Conservation (phyloP, 495 filamentous ascomycete species). For the Geoglossum glabrum region DNA sequence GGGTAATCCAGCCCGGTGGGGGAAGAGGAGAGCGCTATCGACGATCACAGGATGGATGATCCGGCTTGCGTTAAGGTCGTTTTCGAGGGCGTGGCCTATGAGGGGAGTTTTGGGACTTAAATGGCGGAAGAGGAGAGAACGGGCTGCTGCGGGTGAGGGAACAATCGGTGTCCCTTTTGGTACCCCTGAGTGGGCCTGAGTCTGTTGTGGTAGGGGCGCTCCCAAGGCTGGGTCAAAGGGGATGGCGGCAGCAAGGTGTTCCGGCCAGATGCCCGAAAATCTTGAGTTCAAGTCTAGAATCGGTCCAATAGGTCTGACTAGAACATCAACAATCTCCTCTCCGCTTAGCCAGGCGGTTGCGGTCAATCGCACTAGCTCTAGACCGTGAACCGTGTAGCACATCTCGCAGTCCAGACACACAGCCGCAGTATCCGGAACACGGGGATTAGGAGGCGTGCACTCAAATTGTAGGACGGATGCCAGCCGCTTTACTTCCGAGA, state of each 20-base stretch:
- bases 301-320: conserved; percentile 68
- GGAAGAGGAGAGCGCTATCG: conserved; percentile 73
- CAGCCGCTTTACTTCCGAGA: conserved; percentile 51
- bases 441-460: conserved; percentile 37
- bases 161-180: conserved; percentile 38
- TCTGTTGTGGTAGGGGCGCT: not conserved
- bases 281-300: conserved; percentile 78
- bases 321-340: conserved; percentile 53
- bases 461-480: conserved; percentile 61
- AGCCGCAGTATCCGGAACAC: conserved; percentile 9
- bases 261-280: conserved; percentile 64
- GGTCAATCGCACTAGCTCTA: conserved; percentile 79
- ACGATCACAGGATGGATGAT: conserved; percentile 69
- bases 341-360: conserved; percentile 71
- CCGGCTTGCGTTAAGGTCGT: conserved; percentile 69
- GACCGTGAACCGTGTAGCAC: conserved; percentile 71
- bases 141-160: conserved; percentile 46
- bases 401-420: conserved; percentile 93
- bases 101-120: conserved; percentile 58
- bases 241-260: conserved; percentile 49
- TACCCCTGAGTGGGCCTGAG: conserved; percentile 2
- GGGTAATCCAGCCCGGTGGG: conserved; percentile 55
- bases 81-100: conserved; percentile 87
- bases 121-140: conserved; percentile 47
- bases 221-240: conserved; percentile 25